Conservation (phyloP, 306 rosid genomes). For the Coriaria nepalensis region DNA sequence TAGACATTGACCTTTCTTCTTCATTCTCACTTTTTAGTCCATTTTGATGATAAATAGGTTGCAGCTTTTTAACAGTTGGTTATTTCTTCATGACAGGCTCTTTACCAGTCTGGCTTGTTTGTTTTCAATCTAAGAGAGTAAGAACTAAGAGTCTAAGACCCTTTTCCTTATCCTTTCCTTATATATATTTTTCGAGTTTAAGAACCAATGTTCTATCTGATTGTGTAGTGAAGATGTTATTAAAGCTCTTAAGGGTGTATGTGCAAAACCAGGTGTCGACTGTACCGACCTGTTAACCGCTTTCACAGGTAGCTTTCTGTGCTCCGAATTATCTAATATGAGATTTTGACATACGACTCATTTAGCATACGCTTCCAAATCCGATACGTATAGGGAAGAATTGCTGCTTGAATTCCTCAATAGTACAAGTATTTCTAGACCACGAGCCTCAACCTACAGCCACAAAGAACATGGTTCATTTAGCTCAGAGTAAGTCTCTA, state of each 20-base stretch:
- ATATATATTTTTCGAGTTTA: neutral
- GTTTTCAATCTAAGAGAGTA: constrained; percentile 65
- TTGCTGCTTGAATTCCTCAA: constrained; percentile 46
- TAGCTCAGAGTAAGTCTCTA: constrained; percentile 59
- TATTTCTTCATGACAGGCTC: constrained; percentile 30
- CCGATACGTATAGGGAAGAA: constrained; percentile 49
- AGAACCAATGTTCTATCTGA: neutral
- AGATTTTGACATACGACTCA: neutral
- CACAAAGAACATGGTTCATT: constrained; percentile 77
- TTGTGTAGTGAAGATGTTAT: constrained; percentile 31
- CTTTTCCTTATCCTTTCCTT: neutral
- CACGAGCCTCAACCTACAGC: constrained; percentile 89
- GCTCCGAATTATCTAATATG: neutral
- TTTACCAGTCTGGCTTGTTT: constrained; percentile 43
- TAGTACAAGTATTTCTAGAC: constrained; percentile 43
- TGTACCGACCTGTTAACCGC: constrained; percentile 61
- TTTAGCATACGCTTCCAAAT: neutral
- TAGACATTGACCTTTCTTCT: constrained; percentile 5
- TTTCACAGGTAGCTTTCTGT: constrained; percentile 49
- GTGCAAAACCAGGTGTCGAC: constrained; percentile 53
- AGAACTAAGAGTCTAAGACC: constrained; percentile 13
- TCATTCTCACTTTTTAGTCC: neutral
- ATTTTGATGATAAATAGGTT: constrained; percentile 1
- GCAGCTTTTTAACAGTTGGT: constrained; percentile 11
- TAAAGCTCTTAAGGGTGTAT: constrained; percentile 44